Conservation (phyloP, 2,329 filamentous ascomycete species). For the Rachicladosporium sp. region DNA sequence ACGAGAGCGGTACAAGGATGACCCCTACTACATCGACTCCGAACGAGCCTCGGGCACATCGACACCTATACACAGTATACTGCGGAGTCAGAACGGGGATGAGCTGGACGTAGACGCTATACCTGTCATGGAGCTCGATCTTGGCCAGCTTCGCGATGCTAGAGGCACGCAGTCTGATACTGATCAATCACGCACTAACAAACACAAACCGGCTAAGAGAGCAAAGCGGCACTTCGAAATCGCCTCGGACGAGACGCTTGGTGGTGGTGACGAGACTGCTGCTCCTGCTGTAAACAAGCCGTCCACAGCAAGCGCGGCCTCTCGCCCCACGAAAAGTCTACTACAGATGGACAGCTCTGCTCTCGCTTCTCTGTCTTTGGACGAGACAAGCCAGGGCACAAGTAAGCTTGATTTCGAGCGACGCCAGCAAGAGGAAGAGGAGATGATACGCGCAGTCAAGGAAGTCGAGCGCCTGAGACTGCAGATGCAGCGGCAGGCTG, state of each 20-base stretch:
- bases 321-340: constrained; percentile 41
- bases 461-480: constrained; percentile 77
- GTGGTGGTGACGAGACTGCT: constrained; percentile 17
- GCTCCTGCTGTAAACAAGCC: constrained; percentile 2
- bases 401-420: constrained; percentile 47
- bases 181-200: constrained; percentile 3
- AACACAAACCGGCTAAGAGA: constrained; percentile 11
- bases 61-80: constrained; percentile 69
- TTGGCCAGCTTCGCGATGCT: constrained; percentile 35
- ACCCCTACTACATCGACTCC: constrained; percentile 79
- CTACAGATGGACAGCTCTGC: constrained; percentile 81
- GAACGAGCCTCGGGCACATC: constrained; percentile 44
- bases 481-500: constrained; percentile 77
- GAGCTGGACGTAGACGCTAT: constrained; percentile 88
- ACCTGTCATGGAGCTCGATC: constrained; percentile 83
- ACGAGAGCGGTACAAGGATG: constrained; percentile 72
- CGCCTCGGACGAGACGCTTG: constrained; percentile 36
- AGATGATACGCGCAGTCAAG: constrained; percentile 79
- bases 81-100: constrained; percentile 53
- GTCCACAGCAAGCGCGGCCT: constrained; percentile 4
- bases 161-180: constrained; percentile 5
- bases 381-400: constrained; percentile 31
- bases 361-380: constrained; percentile 60
- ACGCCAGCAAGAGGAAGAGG: constrained; percentile 64
- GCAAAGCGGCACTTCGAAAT: constrained; percentile 32